phyloP scores from a whole-genome alignment of 768 basidiomycete species.

The Phlebiopsis flavidoalba region DNA sequence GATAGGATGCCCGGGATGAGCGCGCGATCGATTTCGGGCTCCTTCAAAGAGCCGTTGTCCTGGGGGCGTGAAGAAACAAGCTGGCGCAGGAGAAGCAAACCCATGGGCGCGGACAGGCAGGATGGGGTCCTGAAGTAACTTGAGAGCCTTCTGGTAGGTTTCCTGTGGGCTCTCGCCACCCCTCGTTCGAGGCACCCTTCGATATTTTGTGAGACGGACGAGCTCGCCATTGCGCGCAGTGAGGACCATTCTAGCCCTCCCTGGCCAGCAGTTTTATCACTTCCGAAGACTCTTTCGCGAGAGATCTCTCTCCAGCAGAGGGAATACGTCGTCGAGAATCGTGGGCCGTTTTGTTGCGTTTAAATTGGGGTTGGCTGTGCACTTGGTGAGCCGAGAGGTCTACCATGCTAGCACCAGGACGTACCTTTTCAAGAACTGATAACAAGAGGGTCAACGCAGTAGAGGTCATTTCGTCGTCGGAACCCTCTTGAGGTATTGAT shows the following conservation, averaged over 20 bases:
- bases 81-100: slow-evolving; percentile 71
- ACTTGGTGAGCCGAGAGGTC: neutral
- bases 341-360: slow-evolving; percentile 58
- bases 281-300: slow-evolving; percentile 44
- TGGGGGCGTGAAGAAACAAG: slow-evolving; percentile 43
- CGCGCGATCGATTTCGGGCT: slow-evolving; percentile 44
- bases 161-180: slow-evolving; percentile 47
- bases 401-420: neutral
- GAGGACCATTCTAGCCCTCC: slow-evolving; percentile 81
- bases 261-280: slow-evolving; percentile 54
- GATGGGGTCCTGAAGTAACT: slow-evolving; percentile 84
- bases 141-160: slow-evolving; percentile 82
- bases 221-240: slow-evolving; percentile 71
- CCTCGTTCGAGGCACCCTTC: slow-evolving; percentile 13
- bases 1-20: slow-evolving; percentile 80
- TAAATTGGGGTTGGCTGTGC: slow-evolving; percentile 47
- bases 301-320: slow-evolving; percentile 54
- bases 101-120: slow-evolving; percentile 95
- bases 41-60: slow-evolving; percentile 1
- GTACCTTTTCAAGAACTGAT: slow-evolving; percentile 83
- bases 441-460: slow-evolving; percentile 80
- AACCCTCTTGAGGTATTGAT: slow-evolving; percentile 31
- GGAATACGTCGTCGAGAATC: slow-evolving; percentile 66
- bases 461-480: slow-evolving; percentile 60
- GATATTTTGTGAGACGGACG: slow-evolving; percentile 33